Conservation (phyloP, 2,329 filamentous ascomycete genomes). For the Ophiostoma populinum region DNA sequence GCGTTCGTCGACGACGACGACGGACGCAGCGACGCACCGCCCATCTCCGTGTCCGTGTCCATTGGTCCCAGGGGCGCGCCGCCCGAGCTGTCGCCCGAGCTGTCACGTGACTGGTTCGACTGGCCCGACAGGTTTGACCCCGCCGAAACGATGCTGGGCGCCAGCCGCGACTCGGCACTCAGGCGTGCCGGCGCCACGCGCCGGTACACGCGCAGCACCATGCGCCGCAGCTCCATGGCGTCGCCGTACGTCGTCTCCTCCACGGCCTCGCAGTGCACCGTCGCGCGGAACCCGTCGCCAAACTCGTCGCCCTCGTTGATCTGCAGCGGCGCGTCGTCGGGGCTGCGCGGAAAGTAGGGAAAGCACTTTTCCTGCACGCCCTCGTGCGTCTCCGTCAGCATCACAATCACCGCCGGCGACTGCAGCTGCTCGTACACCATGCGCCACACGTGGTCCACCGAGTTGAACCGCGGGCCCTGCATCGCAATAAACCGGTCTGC, state of each 20-base stretch:
- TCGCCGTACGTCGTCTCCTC: conserved; percentile 35
- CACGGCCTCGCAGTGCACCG: conserved; percentile 48
- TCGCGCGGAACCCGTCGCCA: conserved; percentile 48
- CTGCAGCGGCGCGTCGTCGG: conserved; percentile 31
- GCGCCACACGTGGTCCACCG: conserved; percentile 75
- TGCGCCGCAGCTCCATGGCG: conserved; percentile 56
- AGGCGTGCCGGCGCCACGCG: background rate
- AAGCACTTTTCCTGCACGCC: conserved; percentile 65
- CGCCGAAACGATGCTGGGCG: no score
- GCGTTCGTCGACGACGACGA: background rate
- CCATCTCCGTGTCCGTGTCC: background rate
- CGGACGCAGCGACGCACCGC: background rate
- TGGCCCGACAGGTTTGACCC: no score
- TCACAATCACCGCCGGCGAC: conserved; percentile 69
- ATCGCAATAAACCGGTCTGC: conserved; percentile 68
- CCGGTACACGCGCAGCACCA: conserved; percentile 36
- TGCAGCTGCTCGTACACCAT: conserved; percentile 72
- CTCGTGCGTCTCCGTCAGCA: conserved; percentile 85
- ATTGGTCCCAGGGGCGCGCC: background rate
- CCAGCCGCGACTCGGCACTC: no score
- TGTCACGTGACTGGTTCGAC: no score
- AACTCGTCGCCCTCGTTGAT: conserved; percentile 49
- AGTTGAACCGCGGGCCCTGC: conserved; percentile 68
- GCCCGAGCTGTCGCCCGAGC: no score
- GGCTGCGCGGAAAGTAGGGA: conserved; percentile 60